phyloP scores from a whole-genome alignment of 306 rosid species.

The Leucaena leucocephala region DNA sequence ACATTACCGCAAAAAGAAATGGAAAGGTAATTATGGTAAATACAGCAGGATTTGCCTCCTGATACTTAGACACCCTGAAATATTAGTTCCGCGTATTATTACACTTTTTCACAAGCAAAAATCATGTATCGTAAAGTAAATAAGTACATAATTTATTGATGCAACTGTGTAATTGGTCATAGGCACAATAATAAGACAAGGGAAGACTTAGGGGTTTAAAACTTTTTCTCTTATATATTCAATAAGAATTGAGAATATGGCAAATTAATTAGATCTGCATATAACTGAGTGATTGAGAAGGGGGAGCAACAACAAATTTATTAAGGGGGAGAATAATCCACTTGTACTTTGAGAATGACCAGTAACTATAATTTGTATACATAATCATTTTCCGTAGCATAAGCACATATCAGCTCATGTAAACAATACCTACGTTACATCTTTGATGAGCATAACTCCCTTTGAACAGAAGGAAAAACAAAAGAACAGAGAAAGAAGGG shows the following conservation, averaged over 20 bases:
- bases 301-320: conserved; percentile 8
- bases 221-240: conserved; percentile 10
- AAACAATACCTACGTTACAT: conserved; percentile 21
- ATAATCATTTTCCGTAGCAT: conserved; percentile 3
- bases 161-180: conserved; percentile 19
- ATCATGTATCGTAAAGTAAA: background rate
- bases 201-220: conserved; percentile 4
- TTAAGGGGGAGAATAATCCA: conserved; percentile 12
- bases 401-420: conserved; percentile 28
- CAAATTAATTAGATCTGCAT: background rate
- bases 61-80: conserved; percentile 95
- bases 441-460: conserved; percentile 26
- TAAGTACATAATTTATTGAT: conserved; percentile 17
- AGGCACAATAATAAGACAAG: conserved; percentile 19
- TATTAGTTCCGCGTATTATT: conserved; percentile 25
- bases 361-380: conserved; percentile 13
- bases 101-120: conserved; percentile 22
- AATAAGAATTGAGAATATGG: background rate
- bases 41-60: conserved; percentile 97
- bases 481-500: conserved; percentile 23
- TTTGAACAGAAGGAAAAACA: conserved; percentile 24
- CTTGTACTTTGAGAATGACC: background rate
- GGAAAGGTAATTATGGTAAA: conserved; percentile 88
- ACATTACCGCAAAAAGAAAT: conserved; percentile 98
- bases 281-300: background rate